These are phyloP conservation scores for Clathrus columnatus DNA, from an alignment of 768 basidiomycete genomes.

Conservation along the genomic window DNA sequence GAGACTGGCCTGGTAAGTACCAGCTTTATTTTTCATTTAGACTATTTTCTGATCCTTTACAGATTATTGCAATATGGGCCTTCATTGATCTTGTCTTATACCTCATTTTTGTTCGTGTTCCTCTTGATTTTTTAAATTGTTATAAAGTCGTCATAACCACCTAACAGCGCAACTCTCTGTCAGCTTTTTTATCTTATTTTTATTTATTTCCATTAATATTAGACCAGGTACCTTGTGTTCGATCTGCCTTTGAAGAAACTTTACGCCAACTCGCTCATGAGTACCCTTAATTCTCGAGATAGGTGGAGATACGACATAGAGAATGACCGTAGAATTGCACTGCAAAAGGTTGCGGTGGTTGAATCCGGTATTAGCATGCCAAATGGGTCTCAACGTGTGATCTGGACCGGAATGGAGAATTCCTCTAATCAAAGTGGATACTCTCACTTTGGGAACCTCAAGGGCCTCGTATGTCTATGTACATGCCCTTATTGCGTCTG, in stretches of 20 bases:
- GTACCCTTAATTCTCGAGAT: conserved; percentile 30
- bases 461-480: too few species aligned
- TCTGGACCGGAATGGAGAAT: not conserved
- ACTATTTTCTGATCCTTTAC: too few species aligned
- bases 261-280: conserved; percentile 33
- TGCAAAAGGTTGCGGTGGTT: not conserved
- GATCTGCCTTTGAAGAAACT: conserved; percentile 32
- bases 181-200: not conserved
- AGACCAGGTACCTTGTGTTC: conserved; percentile 28
- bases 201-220: too few species aligned
- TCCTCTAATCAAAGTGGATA: too few species aligned
- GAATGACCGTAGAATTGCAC: too few species aligned
- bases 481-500: too few species aligned
- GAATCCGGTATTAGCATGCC: not conserved
- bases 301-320: conserved; percentile 23
- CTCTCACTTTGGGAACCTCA: too few species aligned
- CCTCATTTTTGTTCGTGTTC: conserved; percentile 16
- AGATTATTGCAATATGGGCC: too few species aligned
- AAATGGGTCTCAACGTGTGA: not conserved
- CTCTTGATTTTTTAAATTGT: conserved; percentile 19
- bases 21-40: too few species aligned
- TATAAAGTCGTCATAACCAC: not conserved
- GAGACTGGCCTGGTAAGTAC: too few species aligned
- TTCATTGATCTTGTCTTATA: conserved; percentile 8
- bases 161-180: conserved; percentile 14